Evolutionary conservation across 2,329 filamentous ascomycete species (phyloP).

Genomic region (Fusarium guadeloupense): DNA sequence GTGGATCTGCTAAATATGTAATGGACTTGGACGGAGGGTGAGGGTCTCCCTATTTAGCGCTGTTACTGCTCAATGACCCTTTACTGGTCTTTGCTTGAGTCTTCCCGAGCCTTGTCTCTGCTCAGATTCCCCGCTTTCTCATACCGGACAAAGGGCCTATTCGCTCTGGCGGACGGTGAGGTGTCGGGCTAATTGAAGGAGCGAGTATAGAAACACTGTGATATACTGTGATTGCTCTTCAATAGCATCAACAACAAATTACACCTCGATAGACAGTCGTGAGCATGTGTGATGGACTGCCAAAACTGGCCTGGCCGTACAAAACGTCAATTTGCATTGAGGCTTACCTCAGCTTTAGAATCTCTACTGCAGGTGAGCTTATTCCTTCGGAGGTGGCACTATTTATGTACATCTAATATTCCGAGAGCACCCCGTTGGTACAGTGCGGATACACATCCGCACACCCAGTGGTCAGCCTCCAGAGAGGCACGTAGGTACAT

Average conservation of each 20-base stretch:
- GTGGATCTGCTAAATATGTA: constrained; percentile 18
- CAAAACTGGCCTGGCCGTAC: background rate
- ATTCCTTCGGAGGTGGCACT: constrained; percentile 26
- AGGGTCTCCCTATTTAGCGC: constrained; percentile 1
- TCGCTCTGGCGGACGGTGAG: constrained; percentile 14
- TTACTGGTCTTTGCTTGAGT: constrained; percentile 11
- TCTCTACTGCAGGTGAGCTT: constrained; percentile 32
- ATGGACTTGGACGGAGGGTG: background rate
- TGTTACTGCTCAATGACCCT: constrained; percentile 5
- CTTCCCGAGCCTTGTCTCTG: constrained; percentile 10
- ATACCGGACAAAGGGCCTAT: constrained; percentile 23
- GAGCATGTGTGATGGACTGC: background rate
- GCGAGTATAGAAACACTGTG: constrained; percentile 23
- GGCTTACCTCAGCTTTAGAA: constrained; percentile 28
- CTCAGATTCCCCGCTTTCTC: constrained; percentile 20
- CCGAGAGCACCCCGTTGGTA: background rate
- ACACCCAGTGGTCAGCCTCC: background rate
- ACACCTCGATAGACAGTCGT: background rate
- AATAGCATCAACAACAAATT: background rate
- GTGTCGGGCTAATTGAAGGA: constrained; percentile 10
- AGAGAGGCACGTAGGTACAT: constrained; percentile 12
- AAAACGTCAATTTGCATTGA: background rate
- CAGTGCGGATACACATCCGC: constrained; percentile 2
- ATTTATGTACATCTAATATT: constrained; percentile 12
- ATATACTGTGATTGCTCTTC: constrained; percentile 10